A percentile compares a stretch with the other conserved stretches of the same genome.
Conservation (phyloP, 164 flowering plant genomes). For the Tetrastigma voinierianum region DNA sequence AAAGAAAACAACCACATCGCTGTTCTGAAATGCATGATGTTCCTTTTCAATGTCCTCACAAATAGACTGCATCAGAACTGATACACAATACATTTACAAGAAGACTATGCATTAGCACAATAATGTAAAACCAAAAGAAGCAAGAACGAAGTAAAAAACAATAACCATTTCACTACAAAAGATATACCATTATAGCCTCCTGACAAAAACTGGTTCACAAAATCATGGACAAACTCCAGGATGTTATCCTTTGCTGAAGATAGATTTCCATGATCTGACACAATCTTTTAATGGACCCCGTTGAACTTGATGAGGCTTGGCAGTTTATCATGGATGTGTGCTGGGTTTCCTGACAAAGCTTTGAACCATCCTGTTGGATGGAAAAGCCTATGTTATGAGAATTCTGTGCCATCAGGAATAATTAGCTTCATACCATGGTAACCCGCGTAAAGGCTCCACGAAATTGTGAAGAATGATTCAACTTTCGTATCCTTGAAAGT, state of each 20-base stretch:
- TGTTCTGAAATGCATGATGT: constrained; percentile 59
- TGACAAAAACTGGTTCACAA: constrained; percentile 74
- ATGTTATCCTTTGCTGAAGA: constrained; percentile 53
- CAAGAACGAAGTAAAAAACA: constrained; percentile 1
- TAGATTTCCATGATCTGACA: constrained; percentile 54
- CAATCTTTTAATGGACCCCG: constrained; percentile 59
- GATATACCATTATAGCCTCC: constrained; percentile 82
- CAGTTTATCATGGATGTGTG: constrained; percentile 33
- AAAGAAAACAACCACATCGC: constrained; percentile 73
- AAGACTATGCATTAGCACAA: no score
- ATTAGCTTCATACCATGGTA: constrained; percentile 55
- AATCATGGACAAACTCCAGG: constrained; percentile 59
- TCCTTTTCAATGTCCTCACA: constrained; percentile 85
- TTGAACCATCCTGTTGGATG: constrained; percentile 85
- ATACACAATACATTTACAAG: constrained; percentile 11
- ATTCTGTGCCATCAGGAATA: background rate
- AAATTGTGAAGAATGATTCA: constrained; percentile 68
- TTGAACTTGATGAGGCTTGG: constrained; percentile 43
- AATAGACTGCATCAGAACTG: constrained; percentile 89
- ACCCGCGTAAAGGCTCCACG: constrained; percentile 75
- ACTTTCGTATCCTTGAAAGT: constrained; percentile 36
- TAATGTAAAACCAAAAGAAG: background rate
- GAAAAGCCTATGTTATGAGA: constrained; percentile 3
- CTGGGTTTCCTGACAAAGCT: constrained; percentile 74
- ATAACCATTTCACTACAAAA: background rate